Conservation (phyloP, 805 yeast species). For the Metschnikowia borealis region DNA sequence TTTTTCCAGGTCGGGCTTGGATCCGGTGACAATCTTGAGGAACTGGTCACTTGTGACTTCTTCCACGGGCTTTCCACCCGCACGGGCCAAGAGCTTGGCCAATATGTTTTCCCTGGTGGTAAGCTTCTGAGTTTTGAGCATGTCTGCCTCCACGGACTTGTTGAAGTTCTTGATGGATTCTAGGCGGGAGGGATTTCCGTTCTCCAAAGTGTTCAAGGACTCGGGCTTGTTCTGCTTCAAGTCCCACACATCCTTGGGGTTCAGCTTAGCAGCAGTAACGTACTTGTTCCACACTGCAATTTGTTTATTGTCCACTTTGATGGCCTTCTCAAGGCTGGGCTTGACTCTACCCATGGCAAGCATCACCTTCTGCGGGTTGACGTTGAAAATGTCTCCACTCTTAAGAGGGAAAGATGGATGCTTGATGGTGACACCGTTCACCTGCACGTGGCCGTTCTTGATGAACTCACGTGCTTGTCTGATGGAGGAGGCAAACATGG, state of each 20-base stretch:
- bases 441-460: constrained; percentile 73
- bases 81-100: constrained; percentile 36
- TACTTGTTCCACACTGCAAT: constrained; percentile 72
- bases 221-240: constrained; percentile 40
- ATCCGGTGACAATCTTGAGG: constrained; percentile 12
- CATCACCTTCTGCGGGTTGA: constrained; percentile 80
- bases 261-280: constrained; percentile 53
- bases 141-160: constrained; percentile 37
- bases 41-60: constrained; percentile 17
- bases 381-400: constrained; percentile 85
- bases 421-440: constrained; percentile 74
- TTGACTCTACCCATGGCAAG: constrained; percentile 80
- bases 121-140: constrained; percentile 39
- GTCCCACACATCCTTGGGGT: constrained; percentile 57
- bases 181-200: constrained; percentile 11
- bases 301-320: constrained; percentile 68
- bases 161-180: constrained; percentile 28
- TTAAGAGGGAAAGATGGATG: constrained; percentile 75
- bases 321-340: constrained; percentile 67
- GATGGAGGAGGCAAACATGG: constrained; percentile 88
- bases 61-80: constrained; percentile 24
- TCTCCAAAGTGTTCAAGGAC: constrained; percentile 29
- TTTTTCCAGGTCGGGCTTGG: constrained; percentile 28
- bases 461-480: constrained; percentile 93
- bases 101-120: constrained; percentile 48